Base-by-base conservation (phyloP, 1,284 basidiomycete genomes). In the Mycosarcoma mackinlayi region DNA sequence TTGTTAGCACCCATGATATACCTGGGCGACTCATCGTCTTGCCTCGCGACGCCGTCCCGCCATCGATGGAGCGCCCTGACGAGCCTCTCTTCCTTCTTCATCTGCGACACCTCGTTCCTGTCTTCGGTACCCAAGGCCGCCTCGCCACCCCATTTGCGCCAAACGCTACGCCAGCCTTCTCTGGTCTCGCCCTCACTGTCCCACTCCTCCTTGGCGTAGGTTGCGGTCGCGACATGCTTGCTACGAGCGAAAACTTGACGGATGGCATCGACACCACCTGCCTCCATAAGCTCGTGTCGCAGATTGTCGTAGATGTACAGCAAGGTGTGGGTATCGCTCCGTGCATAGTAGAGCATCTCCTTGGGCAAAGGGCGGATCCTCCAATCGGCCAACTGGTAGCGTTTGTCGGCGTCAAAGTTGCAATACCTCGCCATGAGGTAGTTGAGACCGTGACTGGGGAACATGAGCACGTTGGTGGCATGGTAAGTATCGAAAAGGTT, bases 331-430 rank as follows among this genome's bases (percentile, higher is more conserved):
- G 95, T 98, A 83, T 98, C 95, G 5, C 92, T 92, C 19, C 94
- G 90, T 2, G 95, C 95, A 81, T 98, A 98, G 54, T 88, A 86
- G 27, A 93, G 84, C 94, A 98, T 96, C 74, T 92, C 92, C 40
- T 88, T 84, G 0, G 94, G 91, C 9, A 98, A 84, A 0, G 95
- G 95, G 42, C 92, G 79, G 75, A 97, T 92, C 24, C 95, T 89
- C 95, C 95, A 98, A 83, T 98, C 95, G 10, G 95, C 95, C 16
- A 94, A 86, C 81, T 98, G 95, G 81, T 94, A 98, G 19, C 92
- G 88, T 84, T 98, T 98, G 85, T 98, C 95, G 0, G 95, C 88
- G n/a, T 88, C 87, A 78, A 94, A 94, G 76, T 92, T 88, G 79
- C 92, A 94, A 79, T 93, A 98, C 84, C 91, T 90, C 75, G 90